Conservation (phyloP, 1,139 yeast genomes). For the Candida labiduridarum region DNA sequence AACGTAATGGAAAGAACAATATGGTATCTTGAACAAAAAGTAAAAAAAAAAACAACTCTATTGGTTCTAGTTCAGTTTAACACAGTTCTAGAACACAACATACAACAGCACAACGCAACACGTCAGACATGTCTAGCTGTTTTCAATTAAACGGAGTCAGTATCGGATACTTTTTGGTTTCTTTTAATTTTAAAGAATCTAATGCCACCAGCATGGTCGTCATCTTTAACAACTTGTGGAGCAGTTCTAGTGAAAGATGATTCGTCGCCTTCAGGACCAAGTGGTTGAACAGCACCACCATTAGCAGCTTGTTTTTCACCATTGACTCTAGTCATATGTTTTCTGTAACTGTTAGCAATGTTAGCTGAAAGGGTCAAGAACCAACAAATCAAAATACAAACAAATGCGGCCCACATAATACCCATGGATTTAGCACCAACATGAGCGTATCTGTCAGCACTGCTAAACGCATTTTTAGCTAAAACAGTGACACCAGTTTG, state of each 20-base stretch:
- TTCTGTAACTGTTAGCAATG: conserved; percentile 48
- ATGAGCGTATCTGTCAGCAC: conserved; percentile 42
- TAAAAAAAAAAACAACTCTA: not conserved
- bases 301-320: conserved; percentile 17
- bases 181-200: conserved; percentile 79
- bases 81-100: too few species aligned
- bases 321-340: conserved; percentile 42
- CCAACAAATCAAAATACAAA: conserved; percentile 52
- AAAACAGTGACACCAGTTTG: conserved; percentile 70
- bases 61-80: not conserved
- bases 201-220: conserved; percentile 60
- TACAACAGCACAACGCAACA: too few species aligned
- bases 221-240: conserved; percentile 28
- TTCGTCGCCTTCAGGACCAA: conserved; percentile 35
- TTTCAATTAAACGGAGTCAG: conserved; percentile 54
- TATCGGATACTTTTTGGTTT: conserved; percentile 59
- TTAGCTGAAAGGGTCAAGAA: conserved; percentile 57
- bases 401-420: conserved; percentile 71
- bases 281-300: conserved; percentile 9
- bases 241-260: conserved; percentile 50
- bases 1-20: not conserved
- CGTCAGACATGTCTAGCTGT: too few species aligned
- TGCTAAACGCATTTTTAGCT: conserved; percentile 64
- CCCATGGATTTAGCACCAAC: conserved; percentile 64
- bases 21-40: not conserved